Evolutionary conservation across 495 filamentous ascomycete species (phyloP).

Genomic region (Staphylotrichum tortipilum): DNA sequence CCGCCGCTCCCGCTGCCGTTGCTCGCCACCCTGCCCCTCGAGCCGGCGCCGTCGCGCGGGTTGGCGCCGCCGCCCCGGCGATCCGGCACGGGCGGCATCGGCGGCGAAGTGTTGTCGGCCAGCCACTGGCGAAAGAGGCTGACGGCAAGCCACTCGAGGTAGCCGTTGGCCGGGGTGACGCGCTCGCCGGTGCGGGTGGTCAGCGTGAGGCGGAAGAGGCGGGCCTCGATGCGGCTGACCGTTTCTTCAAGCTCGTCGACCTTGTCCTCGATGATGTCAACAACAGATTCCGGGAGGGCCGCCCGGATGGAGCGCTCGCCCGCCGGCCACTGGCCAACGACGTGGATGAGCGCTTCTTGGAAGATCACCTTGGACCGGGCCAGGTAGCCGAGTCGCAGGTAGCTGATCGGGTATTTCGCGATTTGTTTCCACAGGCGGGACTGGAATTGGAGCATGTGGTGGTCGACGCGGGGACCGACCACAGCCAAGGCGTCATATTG

Average conservation of each 20-base stretch:
- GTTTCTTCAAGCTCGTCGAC: constrained; percentile 71
- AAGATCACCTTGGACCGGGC: constrained; percentile 80
- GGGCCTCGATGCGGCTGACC: constrained; percentile 59
- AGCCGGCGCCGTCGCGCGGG: constrained; percentile 10
- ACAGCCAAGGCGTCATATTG: constrained; percentile 86
- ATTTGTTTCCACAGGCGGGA: constrained; percentile 86
- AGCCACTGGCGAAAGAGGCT: constrained; percentile 85
- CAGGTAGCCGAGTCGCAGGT: constrained; percentile 81
- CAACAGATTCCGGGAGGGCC: constrained; percentile 58
- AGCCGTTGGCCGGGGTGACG: constrained; percentile 65
- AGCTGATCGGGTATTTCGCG: constrained; percentile 84
- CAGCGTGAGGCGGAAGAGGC: constrained; percentile 70
- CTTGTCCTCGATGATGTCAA: constrained; percentile 87
- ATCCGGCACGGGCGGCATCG: constrained; percentile 33
- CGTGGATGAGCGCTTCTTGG: constrained; percentile 79
- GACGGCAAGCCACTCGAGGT: constrained; percentile 80
- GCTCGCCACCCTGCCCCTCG: neutral
- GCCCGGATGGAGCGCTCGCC: constrained; percentile 68
- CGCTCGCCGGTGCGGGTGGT: constrained; percentile 73
- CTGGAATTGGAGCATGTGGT: constrained; percentile 86
- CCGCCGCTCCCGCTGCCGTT: constrained; percentile 30
- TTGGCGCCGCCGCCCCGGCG: constrained; percentile 19
- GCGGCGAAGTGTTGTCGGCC: constrained; percentile 72
- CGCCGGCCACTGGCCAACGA: constrained; percentile 84
- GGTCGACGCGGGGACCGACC: constrained; percentile 82